Base-by-base conservation (phyloP, 331 rosid species). In the Rosa hybrid region DNA sequence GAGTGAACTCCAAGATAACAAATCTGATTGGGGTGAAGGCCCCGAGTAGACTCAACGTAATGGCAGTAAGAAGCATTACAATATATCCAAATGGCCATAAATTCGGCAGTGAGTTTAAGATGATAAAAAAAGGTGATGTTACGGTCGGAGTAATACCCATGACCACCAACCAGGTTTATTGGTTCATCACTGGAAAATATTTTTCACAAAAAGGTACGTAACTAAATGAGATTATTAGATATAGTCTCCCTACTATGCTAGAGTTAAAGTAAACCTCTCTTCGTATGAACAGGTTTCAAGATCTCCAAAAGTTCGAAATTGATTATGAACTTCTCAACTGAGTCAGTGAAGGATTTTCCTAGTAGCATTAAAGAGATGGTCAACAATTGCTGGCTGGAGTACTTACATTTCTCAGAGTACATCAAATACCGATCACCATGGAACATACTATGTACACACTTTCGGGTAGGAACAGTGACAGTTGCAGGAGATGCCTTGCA, bases 401-500 rank as follows among this genome's bases (percentile, higher is more conserved):
- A 39, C 7, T 21, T 68, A 9, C 81, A 78, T 53, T 51, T 78
- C 16, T 18, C 74, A 39, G 73, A 77, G 48, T 45, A 13, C 60
- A 4, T 77, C 48, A 77, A 41, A 39, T 77, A 18, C 48, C 72
- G 49, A 0, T 34, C 80, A 30, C 80, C 80, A 1, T 77, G 73
- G 80, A 48, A 30, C 30, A 17, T 48, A 4, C 12, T 62, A 13
- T 48, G 49, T 27, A 6, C 0, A 25, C 42, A 12, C 2, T 77
- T 34, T 45, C 72, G 74, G 3, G 16, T 20, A 7, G 86, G 90
- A 2, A 79, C 83, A 4, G 63, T 88, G n/a, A 73, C 83, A 21
- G 64, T 90, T 0, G 91, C 94, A 0, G 94, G 94, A 44, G 94
- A 90, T 5, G 91, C 94, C 71, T 79, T 90, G 89, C 91, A 90